Evolutionary conservation across 169 alveolate genomes (phyloP).

Genomic region (Plasmodium blacklocki): DNA sequence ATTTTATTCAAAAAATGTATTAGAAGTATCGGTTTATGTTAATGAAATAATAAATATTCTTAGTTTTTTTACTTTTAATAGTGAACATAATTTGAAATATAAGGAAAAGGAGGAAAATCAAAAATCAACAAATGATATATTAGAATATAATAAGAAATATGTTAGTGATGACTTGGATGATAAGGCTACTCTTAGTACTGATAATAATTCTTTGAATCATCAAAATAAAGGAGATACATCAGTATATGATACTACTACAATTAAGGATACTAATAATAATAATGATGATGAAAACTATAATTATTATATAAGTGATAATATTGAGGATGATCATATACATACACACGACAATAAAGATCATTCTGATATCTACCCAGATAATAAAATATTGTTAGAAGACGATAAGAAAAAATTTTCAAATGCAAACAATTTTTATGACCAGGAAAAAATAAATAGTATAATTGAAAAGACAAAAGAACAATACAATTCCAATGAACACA

Average conservation of each 20-base stretch:
- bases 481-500: neutral
- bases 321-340: neutral
- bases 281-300: neutral
- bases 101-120: neutral
- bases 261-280: neutral
- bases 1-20: constrained; percentile 23
- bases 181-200: neutral
- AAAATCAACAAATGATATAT: neutral
- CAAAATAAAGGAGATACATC: neutral
- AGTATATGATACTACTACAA: neutral
- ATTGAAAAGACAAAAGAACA: neutral
- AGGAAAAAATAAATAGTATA: constrained; percentile 1
- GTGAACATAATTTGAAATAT: constrained; percentile 2
- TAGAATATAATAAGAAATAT: neutral
- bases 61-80: constrained; percentile 58
- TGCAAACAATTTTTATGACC: constrained; percentile 14
- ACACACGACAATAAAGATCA: neutral
- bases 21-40: constrained; percentile 68
- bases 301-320: neutral
- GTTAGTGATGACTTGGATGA: neutral
- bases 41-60: constrained; percentile 43
- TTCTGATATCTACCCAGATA: neutral
- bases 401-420: neutral
- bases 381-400: neutral
- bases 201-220: neutral